Base-by-base conservation (phyloP, 2,329 filamentous ascomycete species). In the Aspergillus neoniger region DNA sequence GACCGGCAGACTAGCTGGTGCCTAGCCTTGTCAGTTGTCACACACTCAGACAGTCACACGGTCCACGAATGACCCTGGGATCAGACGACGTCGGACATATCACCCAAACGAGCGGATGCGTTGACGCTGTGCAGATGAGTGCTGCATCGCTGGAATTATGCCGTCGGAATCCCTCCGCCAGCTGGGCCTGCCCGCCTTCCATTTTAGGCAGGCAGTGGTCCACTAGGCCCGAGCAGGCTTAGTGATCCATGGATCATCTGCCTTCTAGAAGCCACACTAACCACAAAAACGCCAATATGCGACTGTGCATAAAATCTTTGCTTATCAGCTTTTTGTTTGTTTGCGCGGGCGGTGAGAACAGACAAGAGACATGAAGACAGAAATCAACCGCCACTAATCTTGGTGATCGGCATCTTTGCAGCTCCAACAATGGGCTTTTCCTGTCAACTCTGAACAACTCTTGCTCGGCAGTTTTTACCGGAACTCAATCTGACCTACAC, bases 31-130 rank as follows among this genome's bases (percentile, higher is more conserved):
- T 36, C 21, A 56, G 23, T 32, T 36, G 44, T 36, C 21, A 56
- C 41, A 23, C 41, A 49, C 6, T 8, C 23, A 28, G 38, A 21
- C 44, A 39, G 28, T 47, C 36, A 28, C 21, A 30, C 44, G 39
- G 30, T 47, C 36, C 52, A 44, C 38, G 38, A 44, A 55, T 23
- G 19, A 55, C 50, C 43, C 43, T 57, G 28, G 17, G 44, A 32
- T 38, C 30, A 57, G 32, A 41, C 47, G 30, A 50, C n/a, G 25
- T 41, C 38, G 47, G 55, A 41, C 44, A 21, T 47, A 14, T 43
- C n/a, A 17, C n/a, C 30, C 15, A 28, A 55, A 44, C 30, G 23
- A 44, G 48, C 23, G 41, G 10, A 44, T 28, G 15, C 25, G 12
- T n/a, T 50, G 23, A 30, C 10, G 47, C 47, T 30, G 25, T 49